Evolutionary conservation across 805 yeast species (phyloP), one percentile per base, ranked within the genome.

Genomic region (Helenozyma rhizophorensis): DNA sequence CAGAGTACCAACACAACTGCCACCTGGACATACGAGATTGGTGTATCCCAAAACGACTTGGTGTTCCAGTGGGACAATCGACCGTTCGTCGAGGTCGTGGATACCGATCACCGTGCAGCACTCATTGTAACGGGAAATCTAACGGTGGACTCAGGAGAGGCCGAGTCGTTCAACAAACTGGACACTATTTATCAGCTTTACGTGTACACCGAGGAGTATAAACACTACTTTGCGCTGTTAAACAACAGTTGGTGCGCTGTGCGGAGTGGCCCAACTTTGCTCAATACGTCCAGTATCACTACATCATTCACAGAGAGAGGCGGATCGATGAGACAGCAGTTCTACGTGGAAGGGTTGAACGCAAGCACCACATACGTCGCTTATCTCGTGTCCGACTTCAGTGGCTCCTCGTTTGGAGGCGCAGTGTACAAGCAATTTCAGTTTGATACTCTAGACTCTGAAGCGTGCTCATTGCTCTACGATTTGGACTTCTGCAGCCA

Each of bases 171-270:
- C 28, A 56, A 62, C 40, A 51, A 47, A 11, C 47, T 56, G 13
- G 17, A 53, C 2, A 55, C 62, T 16, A 52, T 45, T 23, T 70
- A 60, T 40, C 58, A 58, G 9, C 38, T 81, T 10, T 73, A 68
- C 46, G 47, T 83, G 2, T 80, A 73, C 42, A 60, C 73, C 1
- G 49, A 62, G 28, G 65, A 60, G 3, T 58, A 64, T 23, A 45
- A 51, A 7, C 48, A 60, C 33, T 50, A 61, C 34, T 63, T 72
- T 31, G 40, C 41, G 1, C 56, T 54, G 2, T 50, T 82, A 30
- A 66, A 70, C 30, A 60, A 61, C 39, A 80, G 90, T 30, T 75
- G 84, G 72, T 83, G 93, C 57, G 95, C 95, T 0, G 60, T 85
- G 6, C 56, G 69, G 29, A 68, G 67, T 30, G 83, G 80, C 3